These are phyloP conservation scores for Claviceps purpurea DNA, from an alignment of 2,329 filamentous ascomycete species.

Conservation along the genomic window DNA sequence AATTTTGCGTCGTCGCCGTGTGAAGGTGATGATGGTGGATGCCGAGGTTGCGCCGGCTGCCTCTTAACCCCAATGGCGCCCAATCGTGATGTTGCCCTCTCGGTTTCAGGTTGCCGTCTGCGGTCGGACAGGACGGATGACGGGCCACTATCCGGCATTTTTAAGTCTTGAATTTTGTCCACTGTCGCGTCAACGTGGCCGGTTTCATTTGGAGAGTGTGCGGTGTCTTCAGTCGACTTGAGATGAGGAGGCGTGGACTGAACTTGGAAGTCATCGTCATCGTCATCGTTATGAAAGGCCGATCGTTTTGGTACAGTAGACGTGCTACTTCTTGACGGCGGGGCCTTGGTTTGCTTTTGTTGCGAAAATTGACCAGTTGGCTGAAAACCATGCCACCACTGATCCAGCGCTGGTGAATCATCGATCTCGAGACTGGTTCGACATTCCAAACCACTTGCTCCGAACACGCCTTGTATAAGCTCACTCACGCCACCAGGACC, in stretches of 20 bases:
- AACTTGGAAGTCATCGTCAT: conserved; percentile 32
- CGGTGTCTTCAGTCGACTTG: conserved; percentile 13
- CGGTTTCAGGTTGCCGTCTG: conserved; percentile 9
- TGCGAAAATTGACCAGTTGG: conserved; percentile 15
- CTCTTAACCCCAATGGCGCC: conserved; percentile 24
- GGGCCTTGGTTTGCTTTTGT: conserved; percentile 7
- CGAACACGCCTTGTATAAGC: conserved; percentile 31
- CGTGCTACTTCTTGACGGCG: conserved; percentile 3
- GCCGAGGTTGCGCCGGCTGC: conserved; percentile 12
- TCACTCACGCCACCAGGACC: conserved; percentile 18
- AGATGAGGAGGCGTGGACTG: conserved; percentile 33
- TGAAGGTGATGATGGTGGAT: conserved; percentile 9
- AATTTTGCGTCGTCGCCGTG: conserved; percentile 2
- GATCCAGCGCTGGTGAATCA: conserved; percentile 24
- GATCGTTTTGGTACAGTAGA: not conserved
- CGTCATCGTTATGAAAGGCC: conserved; percentile 24
- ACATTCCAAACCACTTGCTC: conserved; percentile 18
- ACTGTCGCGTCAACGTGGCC: conserved; percentile 18
- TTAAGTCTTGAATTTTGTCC: conserved; percentile 18
- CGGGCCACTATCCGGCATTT: conserved; percentile 9
- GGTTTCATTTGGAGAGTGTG: conserved; percentile 5
- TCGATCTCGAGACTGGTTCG: conserved; percentile 16
- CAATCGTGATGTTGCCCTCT: conserved; percentile 14
- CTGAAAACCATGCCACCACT: conserved; percentile 36
- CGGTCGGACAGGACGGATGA: conserved; percentile 7